Percentiles rank a stretch among this genome's conserved stretches.
phyloP scores from a whole-genome alignment of 257 asterid genomes.

The Vinca minor region DNA sequence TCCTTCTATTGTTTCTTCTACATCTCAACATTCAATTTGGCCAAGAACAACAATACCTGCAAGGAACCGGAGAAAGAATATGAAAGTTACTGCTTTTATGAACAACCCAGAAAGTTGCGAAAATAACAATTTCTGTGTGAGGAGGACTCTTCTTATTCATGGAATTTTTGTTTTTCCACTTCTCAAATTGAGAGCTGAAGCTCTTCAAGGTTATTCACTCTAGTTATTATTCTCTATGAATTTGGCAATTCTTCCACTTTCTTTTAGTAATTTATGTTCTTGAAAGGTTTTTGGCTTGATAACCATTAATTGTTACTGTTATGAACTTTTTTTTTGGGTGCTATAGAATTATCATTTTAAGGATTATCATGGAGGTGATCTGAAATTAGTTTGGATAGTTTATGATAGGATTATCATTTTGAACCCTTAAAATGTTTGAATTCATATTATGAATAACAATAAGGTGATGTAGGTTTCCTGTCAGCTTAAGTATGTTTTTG shows the following conservation, averaged over 20 bases:
- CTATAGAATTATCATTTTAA: no score
- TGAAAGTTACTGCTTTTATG: constrained; percentile 23
- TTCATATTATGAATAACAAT: no score
- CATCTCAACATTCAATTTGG: constrained; percentile 24
- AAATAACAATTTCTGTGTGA: constrained; percentile 23
- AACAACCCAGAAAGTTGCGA: constrained; percentile 29
- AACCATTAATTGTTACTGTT: neutral
- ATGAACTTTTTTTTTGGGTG: neutral
- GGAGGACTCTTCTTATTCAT: constrained; percentile 46
- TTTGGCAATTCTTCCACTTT: neutral
- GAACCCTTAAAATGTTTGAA: no score
- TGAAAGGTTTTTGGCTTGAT: neutral
- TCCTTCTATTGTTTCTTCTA: constrained; percentile 29
- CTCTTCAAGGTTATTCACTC: constrained; percentile 23
- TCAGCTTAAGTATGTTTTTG: neutral
- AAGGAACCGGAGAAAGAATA: constrained; percentile 21
- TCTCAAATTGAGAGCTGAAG: constrained; percentile 32
- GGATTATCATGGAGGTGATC: neutral
- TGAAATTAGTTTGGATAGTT: neutral
- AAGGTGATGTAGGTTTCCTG: no score
- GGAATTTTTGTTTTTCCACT: constrained; percentile 56
- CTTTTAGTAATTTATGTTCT: neutral
- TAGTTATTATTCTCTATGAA: neutral
- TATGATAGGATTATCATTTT: neutral
- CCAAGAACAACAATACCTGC: constrained; percentile 27